Evolutionary conservation across 2,329 filamentous ascomycete species (phyloP).

Genomic region (Cytospora piceicola): DNA sequence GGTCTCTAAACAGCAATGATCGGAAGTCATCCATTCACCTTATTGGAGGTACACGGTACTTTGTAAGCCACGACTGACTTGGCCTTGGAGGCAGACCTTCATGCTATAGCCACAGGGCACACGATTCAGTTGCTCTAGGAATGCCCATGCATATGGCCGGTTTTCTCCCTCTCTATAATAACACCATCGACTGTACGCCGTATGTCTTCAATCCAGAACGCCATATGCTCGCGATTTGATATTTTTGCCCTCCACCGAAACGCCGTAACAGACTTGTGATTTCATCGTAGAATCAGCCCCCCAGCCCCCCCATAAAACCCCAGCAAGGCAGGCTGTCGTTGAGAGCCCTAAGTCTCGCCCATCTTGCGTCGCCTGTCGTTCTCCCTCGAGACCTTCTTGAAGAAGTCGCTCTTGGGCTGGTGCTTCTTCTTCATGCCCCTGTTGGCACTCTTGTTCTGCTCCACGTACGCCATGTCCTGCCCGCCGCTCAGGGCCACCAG

Average conservation of each 20-base stretch:
- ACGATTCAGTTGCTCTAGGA: neutral
- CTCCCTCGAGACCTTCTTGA: slow-evolving; percentile 68
- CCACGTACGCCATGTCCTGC: slow-evolving; percentile 95
- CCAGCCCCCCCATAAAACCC: neutral
- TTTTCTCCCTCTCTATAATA: neutral
- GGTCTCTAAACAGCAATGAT: neutral
- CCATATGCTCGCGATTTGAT: slow-evolving; percentile 8
- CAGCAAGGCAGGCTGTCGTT: neutral
- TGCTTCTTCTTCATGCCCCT: slow-evolving; percentile 67
- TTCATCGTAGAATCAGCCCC: too few relatives aligned
- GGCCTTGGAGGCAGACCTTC: neutral
- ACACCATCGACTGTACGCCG: neutral
- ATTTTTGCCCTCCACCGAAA: neutral
- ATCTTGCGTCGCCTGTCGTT: slow-evolving; percentile 55
- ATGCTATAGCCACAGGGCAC: neutral
- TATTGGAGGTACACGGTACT: neutral
- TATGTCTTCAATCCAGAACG: slow-evolving; percentile 13
- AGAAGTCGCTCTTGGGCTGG: slow-evolving; percentile 62
- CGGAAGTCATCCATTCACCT: neutral
- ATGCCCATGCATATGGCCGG: neutral
- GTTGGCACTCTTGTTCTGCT: slow-evolving; percentile 76
- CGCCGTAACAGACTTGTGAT: neutral
- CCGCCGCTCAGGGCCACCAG: slow-evolving; percentile 87
- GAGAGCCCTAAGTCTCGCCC: neutral
- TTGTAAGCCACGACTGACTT: neutral